phyloP scores from a whole-genome alignment of 768 basidiomycete genomes.

The Mrakia hoshinonis region DNA sequence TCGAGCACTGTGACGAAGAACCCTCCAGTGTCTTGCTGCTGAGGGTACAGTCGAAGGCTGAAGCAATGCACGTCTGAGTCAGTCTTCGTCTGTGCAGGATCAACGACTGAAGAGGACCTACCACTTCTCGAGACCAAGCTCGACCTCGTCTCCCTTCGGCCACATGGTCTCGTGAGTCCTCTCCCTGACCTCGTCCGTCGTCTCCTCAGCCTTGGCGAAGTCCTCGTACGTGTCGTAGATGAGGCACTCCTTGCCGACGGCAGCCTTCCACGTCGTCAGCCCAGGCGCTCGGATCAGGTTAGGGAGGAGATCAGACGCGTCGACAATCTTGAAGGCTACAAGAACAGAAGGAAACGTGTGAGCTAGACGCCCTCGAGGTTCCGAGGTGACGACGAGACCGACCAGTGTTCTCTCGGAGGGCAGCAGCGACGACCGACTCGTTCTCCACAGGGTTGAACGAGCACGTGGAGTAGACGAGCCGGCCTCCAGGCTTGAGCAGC shows the following conservation, averaged over 20 bases:
- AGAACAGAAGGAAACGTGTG: background rate
- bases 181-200: conserved; percentile 54
- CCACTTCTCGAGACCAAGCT: conserved; percentile 65
- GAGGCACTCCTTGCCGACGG: conserved; percentile 45
- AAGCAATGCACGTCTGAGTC: too few species aligned
- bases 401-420: conserved; percentile 65
- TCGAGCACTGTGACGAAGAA: conserved; percentile 89
- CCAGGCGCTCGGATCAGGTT: conserved; percentile 68
- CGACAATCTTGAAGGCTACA: conserved; percentile 66
- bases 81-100: too few species aligned
- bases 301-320: conserved; percentile 64
- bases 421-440: conserved; percentile 86
- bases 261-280: conserved; percentile 66
- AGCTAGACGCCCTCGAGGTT: background rate
- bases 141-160: conserved; percentile 58
- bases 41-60: conserved; percentile 85
- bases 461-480: conserved; percentile 95
- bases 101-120: conserved; percentile 40
- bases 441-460: conserved; percentile 96
- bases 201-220: conserved; percentile 46
- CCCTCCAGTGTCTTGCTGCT: conserved; percentile 91
- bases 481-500: conserved; percentile 72
- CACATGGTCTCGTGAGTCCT: conserved; percentile 54
- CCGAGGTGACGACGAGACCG: conserved; percentile 28
- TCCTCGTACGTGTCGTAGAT: conserved; percentile 51